Base-by-base conservation (phyloP, 2,329 filamentous ascomycete genomes). In the Thelonectria rubi region DNA sequence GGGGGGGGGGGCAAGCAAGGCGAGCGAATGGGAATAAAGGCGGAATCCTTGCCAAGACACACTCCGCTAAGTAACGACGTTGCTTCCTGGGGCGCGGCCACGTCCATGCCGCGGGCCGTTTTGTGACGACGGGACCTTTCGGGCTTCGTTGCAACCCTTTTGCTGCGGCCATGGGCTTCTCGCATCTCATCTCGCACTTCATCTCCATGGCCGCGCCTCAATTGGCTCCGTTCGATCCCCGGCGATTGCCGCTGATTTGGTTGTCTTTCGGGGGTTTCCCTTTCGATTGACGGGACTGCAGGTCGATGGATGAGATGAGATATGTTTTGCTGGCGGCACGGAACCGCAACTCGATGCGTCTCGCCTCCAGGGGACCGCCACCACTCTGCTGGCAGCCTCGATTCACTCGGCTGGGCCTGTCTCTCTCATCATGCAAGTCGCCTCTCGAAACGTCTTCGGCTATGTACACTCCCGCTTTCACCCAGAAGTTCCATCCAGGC, bases 361-460 rank as follows among this genome's bases (percentile, higher is more conserved):
- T n/a, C 42, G 18, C 53, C 46, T 30, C 53, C 30, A 46, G 45
- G 52, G 40, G 40, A 45, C 51, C 51, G 58, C 58, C 58, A 60
- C 58, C 32, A 45, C 37, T 37, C 51, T 46, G 39, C 32, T 37
- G 15, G 20, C 52, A 32, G 42, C 43, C 53, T 55, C 53, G 6
- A 51, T 24, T 51, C n/a, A 21, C 21, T 24, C 11, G 21, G 12
- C 17, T 18, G 11, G 20, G 21, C 9, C 18, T 34, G 39, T 34
- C 8, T 48, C 42, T 47, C 7, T 18, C 18, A 20, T 40, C 34
- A 42, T 55, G 53, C 53, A 42, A 37, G 30, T 55, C 53, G 15
- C 43, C 43, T 55, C 30, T 48, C 46, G 43, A 55, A 55, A 55
- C 43, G 10, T 21, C 8, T 21, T 45, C 32, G 21, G 17, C 43